These are phyloP conservation scores for Pythium phragmitis DNA, from an alignment of 352 stramenopile species.

Conservation along the genomic window DNA sequence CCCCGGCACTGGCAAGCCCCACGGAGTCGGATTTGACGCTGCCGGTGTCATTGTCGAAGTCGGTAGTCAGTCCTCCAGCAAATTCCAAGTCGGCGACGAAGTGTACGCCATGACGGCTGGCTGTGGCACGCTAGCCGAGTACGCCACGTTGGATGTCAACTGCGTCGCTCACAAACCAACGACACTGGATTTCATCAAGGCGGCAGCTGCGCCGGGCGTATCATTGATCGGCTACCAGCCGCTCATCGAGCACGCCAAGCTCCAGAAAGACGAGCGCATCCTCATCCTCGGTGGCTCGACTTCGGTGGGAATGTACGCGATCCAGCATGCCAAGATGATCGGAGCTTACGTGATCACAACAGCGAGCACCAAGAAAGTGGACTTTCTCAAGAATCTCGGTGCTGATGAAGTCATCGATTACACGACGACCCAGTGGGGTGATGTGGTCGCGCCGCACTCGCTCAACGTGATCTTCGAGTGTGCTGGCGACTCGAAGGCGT, in stretches of 20 bases:
- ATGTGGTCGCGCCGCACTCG: conserved; percentile 7
- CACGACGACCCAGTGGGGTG: conserved; percentile 27
- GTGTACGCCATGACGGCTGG: conserved; percentile 23
- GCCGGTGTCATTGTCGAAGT: conserved; percentile 9
- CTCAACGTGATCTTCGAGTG: conserved; percentile 19
- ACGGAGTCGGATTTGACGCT: conserved; percentile 36
- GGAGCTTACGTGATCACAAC: conserved; percentile 29
- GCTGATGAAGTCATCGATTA: conserved; percentile 48
- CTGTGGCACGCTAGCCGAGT: conserved; percentile 35
- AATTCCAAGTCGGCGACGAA: conserved; percentile 13
- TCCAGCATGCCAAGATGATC: conserved; percentile 40
- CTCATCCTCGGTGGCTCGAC: conserved; percentile 44
- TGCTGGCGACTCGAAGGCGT: conserved; percentile 22
- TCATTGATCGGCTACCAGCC: conserved; percentile 38
- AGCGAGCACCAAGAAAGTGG: conserved; percentile 32
- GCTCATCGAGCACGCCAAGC: conserved; percentile 30
- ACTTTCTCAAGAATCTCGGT: conserved; percentile 32
- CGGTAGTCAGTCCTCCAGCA: background rate
- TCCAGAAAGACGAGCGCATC: conserved; percentile 36
- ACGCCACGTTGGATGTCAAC: conserved; percentile 31
- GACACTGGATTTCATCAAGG: conserved; percentile 39
- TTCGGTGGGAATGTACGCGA: conserved; percentile 35
- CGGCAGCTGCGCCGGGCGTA: conserved; percentile 32
- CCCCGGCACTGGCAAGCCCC: conserved; percentile 26
- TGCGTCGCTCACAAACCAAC: conserved; percentile 41